Evolutionary conservation across 495 filamentous ascomycete genomes (phyloP), one percentile per base, ranked within the genome.

Genomic region (Hypomontagnella submonticulosa): DNA sequence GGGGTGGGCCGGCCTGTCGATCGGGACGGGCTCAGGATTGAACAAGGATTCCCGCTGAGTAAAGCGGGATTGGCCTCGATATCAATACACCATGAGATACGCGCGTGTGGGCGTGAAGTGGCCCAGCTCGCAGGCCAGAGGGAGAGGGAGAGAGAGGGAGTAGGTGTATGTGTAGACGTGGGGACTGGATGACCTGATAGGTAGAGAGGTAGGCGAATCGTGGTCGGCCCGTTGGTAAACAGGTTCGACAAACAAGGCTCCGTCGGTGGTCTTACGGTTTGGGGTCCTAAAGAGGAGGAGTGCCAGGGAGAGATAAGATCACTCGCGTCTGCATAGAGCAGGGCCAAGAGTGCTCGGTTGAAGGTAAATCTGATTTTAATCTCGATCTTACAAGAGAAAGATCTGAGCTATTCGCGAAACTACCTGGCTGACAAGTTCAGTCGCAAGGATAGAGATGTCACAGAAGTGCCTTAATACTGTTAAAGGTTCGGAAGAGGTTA

Each of bases 1-100:
- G 56, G 53, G 19, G 66, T 60, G 58, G 58, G 59, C 62, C 62
- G 58, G 63, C 19, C 46, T 66, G 68, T 73, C 63, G 71, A 70
- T 73, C 71, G 49, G 65, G 50, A 66, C 33, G 44, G 61, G 42
- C 55, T 46, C 15, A 61, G 44, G 61, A 64, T 60, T 59, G 37
- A 61, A 41, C 44, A 63, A 69, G 56, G 66, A 30, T 61, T 61
- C 55, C 49, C 32, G 56, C 60, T 69, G 12, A 23, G 16, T 32
- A 40, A 23, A 64, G 66, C 60, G 50, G 56, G 50, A 63, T 62
- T 63, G 49, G 30, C 42, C 59, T 55, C 65, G 50, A 51, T 48
- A 57, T 60, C 59, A 48, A 30, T 42, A 56, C 54, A 63, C 53
- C 48, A 50, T 38, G 37, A 36, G 40, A 52, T 52, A 50, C 57